phyloP scores from a whole-genome alignment of 306 rosid genomes.

The Macrotyloma uniflorum region DNA sequence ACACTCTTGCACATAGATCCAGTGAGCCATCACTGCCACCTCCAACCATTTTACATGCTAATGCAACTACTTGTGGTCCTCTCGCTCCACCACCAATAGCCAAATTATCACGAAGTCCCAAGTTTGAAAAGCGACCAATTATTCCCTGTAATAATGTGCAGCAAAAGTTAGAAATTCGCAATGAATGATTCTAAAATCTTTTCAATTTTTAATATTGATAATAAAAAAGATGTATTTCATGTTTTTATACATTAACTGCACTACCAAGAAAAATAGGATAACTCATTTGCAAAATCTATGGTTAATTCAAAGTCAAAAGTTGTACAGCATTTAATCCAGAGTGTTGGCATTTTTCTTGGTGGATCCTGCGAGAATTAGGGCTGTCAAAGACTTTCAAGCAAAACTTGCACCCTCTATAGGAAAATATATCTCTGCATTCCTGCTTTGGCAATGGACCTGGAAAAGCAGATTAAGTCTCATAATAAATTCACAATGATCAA shows the following conservation, averaged over 20 bases:
- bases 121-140: slow-evolving; percentile 63
- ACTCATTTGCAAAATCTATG: neutral
- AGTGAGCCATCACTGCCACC: slow-evolving; percentile 91
- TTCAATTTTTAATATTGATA: neutral
- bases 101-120: slow-evolving; percentile 78
- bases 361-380: slow-evolving; percentile 68
- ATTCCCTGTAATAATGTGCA: slow-evolving; percentile 53
- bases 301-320: slow-evolving; percentile 9
- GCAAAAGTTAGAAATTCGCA: neutral
- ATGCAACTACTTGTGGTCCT: slow-evolving; percentile 74
- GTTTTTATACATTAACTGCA: neutral
- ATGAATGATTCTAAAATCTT: neutral
- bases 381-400: slow-evolving; percentile 87
- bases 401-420: slow-evolving; percentile 78
- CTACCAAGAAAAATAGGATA: neutral
- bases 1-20: slow-evolving; percentile 84
- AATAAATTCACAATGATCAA: neutral
- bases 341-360: slow-evolving; percentile 85
- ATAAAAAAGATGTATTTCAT: neutral
- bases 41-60: slow-evolving; percentile 95
- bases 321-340: slow-evolving; percentile 53
- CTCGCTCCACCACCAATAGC: slow-evolving; percentile 54
- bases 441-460: slow-evolving; percentile 89
- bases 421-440: slow-evolving; percentile 82
- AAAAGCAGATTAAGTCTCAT: neutral